Evolutionary conservation across 2,329 filamentous ascomycete genomes (phyloP).

Genomic region (Rhynchosporium graminicola): DNA sequence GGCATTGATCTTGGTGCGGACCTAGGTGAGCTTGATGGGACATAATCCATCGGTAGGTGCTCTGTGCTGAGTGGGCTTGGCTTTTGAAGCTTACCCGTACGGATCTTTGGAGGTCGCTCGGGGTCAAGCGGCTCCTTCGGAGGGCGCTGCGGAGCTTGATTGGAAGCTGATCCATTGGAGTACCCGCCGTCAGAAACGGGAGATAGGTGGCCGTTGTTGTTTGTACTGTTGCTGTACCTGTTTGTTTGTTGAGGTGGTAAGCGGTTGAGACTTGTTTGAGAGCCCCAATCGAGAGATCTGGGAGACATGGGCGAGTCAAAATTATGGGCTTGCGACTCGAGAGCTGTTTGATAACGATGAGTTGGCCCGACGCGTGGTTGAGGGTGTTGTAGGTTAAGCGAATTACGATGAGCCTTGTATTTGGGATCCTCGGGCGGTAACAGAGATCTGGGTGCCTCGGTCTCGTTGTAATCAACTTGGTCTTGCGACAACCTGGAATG

Average conservation of each 20-base stretch:
- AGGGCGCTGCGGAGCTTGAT: conserved; percentile 55
- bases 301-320: conserved; percentile 62
- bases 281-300: conserved; percentile 63
- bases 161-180: conserved; percentile 33
- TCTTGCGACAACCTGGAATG: conserved; percentile 58
- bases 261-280: conserved; percentile 58
- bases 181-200: conserved; percentile 39
- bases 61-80: conserved; percentile 58
- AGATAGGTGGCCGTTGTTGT: conserved; percentile 35
- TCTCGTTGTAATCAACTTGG: conserved; percentile 41
- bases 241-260: conserved; percentile 53
- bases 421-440: conserved; percentile 64
- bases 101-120: conserved; percentile 50
- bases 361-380: conserved; percentile 75
- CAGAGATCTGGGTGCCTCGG: conserved; percentile 34
- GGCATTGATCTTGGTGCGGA: conserved; percentile 34
- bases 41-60: conserved; percentile 41
- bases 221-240: conserved; percentile 45
- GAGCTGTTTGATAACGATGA: conserved; percentile 69
- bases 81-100: conserved; percentile 55
- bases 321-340: conserved; percentile 72
- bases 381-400: conserved; percentile 76
- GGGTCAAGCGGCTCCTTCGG: conserved; percentile 62
- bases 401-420: conserved; percentile 80
- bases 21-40: conserved; percentile 31